These are phyloP conservation scores for Kandelia obovata DNA, from an alignment of 345 rosid species.

Conservation along the genomic window DNA sequence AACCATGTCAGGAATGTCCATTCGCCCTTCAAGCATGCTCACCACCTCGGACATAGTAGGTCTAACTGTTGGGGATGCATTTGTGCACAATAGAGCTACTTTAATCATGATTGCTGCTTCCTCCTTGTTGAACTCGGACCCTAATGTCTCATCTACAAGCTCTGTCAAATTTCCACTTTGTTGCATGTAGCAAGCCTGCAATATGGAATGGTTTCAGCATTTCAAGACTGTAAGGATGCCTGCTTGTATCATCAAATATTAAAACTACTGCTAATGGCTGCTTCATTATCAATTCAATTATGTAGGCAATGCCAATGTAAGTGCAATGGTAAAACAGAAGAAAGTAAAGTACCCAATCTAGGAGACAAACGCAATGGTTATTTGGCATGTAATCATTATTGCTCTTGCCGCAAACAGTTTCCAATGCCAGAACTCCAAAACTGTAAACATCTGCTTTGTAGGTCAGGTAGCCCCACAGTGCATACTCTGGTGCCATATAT, in stretches of 20 bases:
- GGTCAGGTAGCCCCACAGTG: constrained; percentile 28
- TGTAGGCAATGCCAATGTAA: background rate
- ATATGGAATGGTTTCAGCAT: background rate
- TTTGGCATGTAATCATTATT: constrained; percentile 18
- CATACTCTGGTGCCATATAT: constrained; percentile 36
- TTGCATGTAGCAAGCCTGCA: constrained; percentile 27
- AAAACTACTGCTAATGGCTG: no score
- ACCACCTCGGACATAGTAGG: constrained; percentile 33
- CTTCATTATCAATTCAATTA: background rate
- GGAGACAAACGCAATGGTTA: constrained; percentile 23
- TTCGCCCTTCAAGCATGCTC: constrained; percentile 24
- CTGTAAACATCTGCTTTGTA: constrained; percentile 35
- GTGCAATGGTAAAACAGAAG: background rate
- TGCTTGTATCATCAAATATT: no score
- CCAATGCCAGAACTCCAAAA: constrained; percentile 29
- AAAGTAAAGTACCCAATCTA: constrained; percentile 28
- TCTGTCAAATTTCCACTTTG: constrained; percentile 15
- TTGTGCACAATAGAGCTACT: constrained; percentile 28
- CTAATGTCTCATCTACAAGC: constrained; percentile 22
- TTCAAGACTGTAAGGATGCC: no score
- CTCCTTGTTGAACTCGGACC: constrained; percentile 1
- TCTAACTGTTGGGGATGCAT: constrained; percentile 20
- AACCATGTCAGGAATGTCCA: constrained; percentile 10
- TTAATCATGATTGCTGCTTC: constrained; percentile 27
- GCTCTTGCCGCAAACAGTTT: constrained; percentile 25